Evolutionary conservation across 108 stramenopile species (phyloP).

Genomic region (Skeletonema menzelii): DNA sequence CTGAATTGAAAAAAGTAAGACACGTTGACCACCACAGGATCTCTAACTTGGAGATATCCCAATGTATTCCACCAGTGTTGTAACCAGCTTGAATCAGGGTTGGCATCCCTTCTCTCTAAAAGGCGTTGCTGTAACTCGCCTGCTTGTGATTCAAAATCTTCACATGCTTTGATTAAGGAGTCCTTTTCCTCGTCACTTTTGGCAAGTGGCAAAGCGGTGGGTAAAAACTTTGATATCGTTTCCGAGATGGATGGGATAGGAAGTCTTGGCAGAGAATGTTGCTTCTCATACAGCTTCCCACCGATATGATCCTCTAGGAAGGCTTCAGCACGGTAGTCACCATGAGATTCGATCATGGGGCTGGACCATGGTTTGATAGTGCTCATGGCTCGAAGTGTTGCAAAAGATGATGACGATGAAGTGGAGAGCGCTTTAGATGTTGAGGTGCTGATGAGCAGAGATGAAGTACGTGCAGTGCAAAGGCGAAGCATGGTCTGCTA

Average conservation of each 20-base stretch:
- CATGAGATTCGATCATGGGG: slow-evolving; percentile 65
- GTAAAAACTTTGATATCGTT: slow-evolving; percentile 64
- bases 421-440: background rate
- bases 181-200: slow-evolving; percentile 53
- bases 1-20: slow-evolving; percentile 88
- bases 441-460: background rate
- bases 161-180: slow-evolving; percentile 51
- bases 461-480: background rate
- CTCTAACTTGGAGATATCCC: slow-evolving; percentile 86
- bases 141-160: slow-evolving; percentile 62
- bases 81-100: slow-evolving; percentile 69
- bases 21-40: slow-evolving; percentile 85
- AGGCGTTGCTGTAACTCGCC: slow-evolving; percentile 66
- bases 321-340: slow-evolving; percentile 72
- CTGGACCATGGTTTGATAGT: slow-evolving; percentile 57
- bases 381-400: slow-evolving; percentile 29
- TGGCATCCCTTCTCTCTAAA: slow-evolving; percentile 34
- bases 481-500: slow-evolving; percentile 3
- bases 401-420: background rate
- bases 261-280: slow-evolving; percentile 62
- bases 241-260: slow-evolving; percentile 73
- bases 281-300: slow-evolving; percentile 65
- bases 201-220: slow-evolving; percentile 73
- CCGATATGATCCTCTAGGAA: slow-evolving; percentile 69
- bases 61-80: slow-evolving; percentile 88